Percentiles rank a stretch among this genome's conserved stretches.
phyloP scores from a whole-genome alignment of 2,329 filamentous ascomycete genomes.

The Verticillium tricorpus region DNA sequence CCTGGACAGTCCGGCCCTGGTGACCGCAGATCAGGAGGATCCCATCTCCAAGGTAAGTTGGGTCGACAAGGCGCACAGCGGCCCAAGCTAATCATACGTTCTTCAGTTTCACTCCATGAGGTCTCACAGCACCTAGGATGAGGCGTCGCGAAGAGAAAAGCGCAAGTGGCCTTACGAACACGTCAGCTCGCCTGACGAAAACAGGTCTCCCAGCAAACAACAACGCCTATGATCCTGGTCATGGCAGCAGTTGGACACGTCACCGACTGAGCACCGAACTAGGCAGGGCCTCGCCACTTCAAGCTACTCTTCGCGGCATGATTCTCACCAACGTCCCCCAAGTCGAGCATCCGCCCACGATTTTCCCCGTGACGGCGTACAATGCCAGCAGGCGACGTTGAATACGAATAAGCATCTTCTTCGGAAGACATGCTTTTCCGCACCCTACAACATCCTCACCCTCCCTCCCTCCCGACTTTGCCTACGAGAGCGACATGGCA shows the following conservation, averaged over 20 bases:
- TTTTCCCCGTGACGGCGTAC: background rate
- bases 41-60: conserved; percentile 44
- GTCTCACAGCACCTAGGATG: conserved; percentile 16
- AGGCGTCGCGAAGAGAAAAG: conserved; percentile 15
- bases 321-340: background rate
- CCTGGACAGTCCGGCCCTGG: conserved; percentile 58
- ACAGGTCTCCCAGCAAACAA: conserved; percentile 1
- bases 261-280: background rate
- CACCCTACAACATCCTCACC: background rate
- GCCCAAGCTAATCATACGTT: background rate
- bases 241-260: background rate
- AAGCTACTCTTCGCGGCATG: conserved; percentile 5
- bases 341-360: background rate
- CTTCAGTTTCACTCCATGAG: conserved; percentile 14
- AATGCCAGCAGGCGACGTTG: background rate
- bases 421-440: background rate
- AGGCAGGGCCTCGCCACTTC: background rate
- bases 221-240: background rate
- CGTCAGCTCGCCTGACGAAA: conserved; percentile 1
- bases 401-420: background rate
- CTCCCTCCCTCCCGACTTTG: background rate
- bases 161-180: conserved; percentile 13
- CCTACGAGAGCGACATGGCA: background rate
- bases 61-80: background rate
- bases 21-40: conserved; percentile 58